Evolutionary conservation across 2,329 filamentous ascomycete genomes (phyloP).

Genomic region (Monilinia polystroma): DNA sequence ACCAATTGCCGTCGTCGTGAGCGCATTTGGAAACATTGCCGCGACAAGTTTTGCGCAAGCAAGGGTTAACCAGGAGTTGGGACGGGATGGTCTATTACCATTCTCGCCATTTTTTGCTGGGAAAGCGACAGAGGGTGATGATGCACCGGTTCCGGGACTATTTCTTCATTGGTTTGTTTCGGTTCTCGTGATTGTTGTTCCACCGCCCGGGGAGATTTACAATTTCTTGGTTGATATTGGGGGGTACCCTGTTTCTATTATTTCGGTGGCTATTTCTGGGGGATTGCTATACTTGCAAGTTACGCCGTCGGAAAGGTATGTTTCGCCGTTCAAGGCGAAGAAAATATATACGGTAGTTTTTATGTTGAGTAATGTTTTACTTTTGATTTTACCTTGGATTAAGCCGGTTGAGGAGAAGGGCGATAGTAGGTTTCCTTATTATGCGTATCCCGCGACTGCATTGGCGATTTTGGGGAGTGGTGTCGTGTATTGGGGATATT

Average conservation of each 20-base stretch:
- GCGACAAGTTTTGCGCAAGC: constrained; percentile 51
- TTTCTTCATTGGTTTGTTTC: constrained; percentile 62
- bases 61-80: constrained; percentile 49
- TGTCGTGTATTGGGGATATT: constrained; percentile 40
- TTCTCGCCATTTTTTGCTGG: constrained; percentile 42
- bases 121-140: constrained; percentile 17
- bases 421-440: constrained; percentile 41
- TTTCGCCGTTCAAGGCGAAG: constrained; percentile 39
- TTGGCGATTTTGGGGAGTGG: constrained; percentile 41
- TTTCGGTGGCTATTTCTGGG: constrained; percentile 41
- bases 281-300: constrained; percentile 42
- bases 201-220: constrained; percentile 47
- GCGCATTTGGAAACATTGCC: constrained; percentile 50
- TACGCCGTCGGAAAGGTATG: constrained; percentile 12
- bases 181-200: constrained; percentile 53
- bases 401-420: constrained; percentile 35
- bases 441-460: constrained; percentile 39
- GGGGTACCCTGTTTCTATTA: constrained; percentile 43
- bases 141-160: constrained; percentile 41
- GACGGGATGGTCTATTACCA: constrained; percentile 49
- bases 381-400: constrained; percentile 43
- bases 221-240: constrained; percentile 44
- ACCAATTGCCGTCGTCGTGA: constrained; percentile 48
- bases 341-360: constrained; percentile 39
- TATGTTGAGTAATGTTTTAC: constrained; percentile 39